Evolutionary conservation across 208 protist genomes (phyloP), one percentile per base, ranked within the genome.

Genomic region (Trypanosoma boissoni): DNA sequence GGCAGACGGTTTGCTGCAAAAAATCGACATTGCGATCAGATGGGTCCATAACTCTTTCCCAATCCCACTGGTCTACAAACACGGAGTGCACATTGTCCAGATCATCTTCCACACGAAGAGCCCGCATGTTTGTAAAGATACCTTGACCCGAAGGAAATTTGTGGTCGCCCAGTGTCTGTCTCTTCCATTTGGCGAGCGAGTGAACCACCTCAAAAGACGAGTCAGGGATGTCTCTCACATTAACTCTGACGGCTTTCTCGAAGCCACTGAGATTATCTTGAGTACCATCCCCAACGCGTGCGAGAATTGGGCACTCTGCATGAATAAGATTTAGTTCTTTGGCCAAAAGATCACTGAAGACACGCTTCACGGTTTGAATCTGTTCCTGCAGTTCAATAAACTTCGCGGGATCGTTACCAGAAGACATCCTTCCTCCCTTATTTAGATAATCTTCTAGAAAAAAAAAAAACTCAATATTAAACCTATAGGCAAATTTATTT

Each of bases 111-210:
- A 88, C 79, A 27, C 92, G 80, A 39, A 97, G 72, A 31, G 88
- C 92, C 36, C 72, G 76, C 88, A 97, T 95, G 72, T 97, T 77
- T 3, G 85, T 84, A 36, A 85, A 64, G 51, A 97, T 74, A 21
- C 92, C 92, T 37, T 71, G 44, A 28, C 92, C 88, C n/a, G 65
- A 57, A 29, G 76, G 69, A 50, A 95, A 92, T 46, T 83, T 69
- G 65, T 92, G 83, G 37, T 94, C 70, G 20, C 64, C 76, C 16
- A 97, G 75, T 9, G 64, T 86, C 70, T 82, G 79, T 60, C 92
- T 76, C 78, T 97, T 97, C 92, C 92, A 97, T 74, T 97, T 97
- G 32, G 92, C 92, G 8, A 97, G 75, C n/a, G 86, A 94, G 73
- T 95, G 88, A 14, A 93, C 88, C 24, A 97, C 83, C 67, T 97